These are phyloP conservation scores for Ceratobasidium theobromae DNA, from an alignment of 1,284 basidiomycete genomes.

Conservation along the genomic window DNA sequence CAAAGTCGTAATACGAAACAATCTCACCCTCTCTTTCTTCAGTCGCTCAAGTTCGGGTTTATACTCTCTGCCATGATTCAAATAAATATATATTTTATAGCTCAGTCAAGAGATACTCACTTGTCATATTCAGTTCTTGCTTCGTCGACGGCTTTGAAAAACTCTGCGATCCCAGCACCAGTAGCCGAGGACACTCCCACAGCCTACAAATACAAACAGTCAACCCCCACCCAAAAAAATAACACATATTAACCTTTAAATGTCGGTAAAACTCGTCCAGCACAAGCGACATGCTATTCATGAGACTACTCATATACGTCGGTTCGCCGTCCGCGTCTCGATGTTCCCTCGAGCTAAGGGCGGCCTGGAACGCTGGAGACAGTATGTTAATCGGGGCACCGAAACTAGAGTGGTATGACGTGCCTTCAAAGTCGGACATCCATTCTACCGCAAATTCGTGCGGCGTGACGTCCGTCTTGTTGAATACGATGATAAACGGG, in stretches of 20 bases:
- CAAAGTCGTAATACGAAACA: not conserved
- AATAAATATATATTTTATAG: not conserved
- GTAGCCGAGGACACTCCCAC: conserved; percentile 97
- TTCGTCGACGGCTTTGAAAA: conserved; percentile 87
- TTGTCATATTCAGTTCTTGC: conserved; percentile 86
- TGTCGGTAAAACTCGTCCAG: conserved; percentile 99
- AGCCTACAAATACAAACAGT: conserved; percentile 53
- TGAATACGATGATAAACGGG: conserved; percentile 97
- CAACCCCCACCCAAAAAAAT: not conserved
- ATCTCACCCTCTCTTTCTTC: conserved; percentile 45
- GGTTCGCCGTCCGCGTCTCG: conserved; percentile 85
- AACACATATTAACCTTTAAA: conserved; percentile 64
- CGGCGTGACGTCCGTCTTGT: conserved; percentile 92
- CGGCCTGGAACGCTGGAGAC: conserved; percentile 62
- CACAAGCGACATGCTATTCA: conserved; percentile 99
- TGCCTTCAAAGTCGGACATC: conserved; percentile 93
- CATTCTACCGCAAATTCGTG: conserved; percentile 94
- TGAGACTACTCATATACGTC: conserved; percentile 97
- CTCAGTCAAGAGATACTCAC: conserved; percentile 49
- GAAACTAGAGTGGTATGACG: conserved; percentile 41
- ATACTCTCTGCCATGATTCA: conserved; percentile 66
- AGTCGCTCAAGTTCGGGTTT: conserved; percentile 84
- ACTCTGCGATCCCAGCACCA: conserved; percentile 87
- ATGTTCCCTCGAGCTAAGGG: conserved; percentile 63
- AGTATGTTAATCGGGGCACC: not conserved